Conservation (phyloP, 768 basidiomycete species). For the Tylopilus plumbeoviolaceoides region DNA sequence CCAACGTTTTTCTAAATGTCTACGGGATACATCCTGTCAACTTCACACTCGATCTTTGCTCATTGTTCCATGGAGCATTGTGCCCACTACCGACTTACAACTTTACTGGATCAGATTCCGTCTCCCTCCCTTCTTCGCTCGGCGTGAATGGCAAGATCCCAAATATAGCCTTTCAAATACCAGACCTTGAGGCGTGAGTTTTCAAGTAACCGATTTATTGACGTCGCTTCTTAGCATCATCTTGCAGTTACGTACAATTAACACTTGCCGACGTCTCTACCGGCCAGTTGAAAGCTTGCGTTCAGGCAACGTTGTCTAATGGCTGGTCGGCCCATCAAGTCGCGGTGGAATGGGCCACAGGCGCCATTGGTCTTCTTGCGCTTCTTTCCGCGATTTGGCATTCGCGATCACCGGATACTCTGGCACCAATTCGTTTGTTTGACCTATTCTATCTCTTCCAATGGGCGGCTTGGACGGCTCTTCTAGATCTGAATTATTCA, state of each 20-base stretch:
- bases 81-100: slow-evolving; percentile 84
- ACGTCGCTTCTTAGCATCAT: slow-evolving; percentile 2
- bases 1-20: slow-evolving; percentile 78
- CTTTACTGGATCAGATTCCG: slow-evolving; percentile 76
- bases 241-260: slow-evolving; percentile 60
- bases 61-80: slow-evolving; percentile 68
- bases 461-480: slow-evolving; percentile 70
- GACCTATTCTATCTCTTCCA: slow-evolving; percentile 84
- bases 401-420: slow-evolving; percentile 50
- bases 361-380: slow-evolving; percentile 59
- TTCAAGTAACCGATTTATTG: not conserved
- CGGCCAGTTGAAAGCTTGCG: slow-evolving; percentile 76
- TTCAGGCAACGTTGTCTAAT: slow-evolving; percentile 90
- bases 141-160: slow-evolving; percentile 61
- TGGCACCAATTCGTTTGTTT: slow-evolving; percentile 73
- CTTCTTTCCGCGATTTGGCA: slow-evolving; percentile 51
- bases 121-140: slow-evolving; percentile 59
- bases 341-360: slow-evolving; percentile 76
- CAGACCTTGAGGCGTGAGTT: slow-evolving; percentile 76
- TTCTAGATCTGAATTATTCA: slow-evolving; percentile 87
- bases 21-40: slow-evolving; percentile 85
- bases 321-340: slow-evolving; percentile 77
- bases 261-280: slow-evolving; percentile 66
- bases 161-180: slow-evolving; percentile 76
- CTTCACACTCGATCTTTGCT: slow-evolving; percentile 82